phyloP scores from a whole-genome alignment of 441 rosid genomes.

The Croton laevigatus region DNA sequence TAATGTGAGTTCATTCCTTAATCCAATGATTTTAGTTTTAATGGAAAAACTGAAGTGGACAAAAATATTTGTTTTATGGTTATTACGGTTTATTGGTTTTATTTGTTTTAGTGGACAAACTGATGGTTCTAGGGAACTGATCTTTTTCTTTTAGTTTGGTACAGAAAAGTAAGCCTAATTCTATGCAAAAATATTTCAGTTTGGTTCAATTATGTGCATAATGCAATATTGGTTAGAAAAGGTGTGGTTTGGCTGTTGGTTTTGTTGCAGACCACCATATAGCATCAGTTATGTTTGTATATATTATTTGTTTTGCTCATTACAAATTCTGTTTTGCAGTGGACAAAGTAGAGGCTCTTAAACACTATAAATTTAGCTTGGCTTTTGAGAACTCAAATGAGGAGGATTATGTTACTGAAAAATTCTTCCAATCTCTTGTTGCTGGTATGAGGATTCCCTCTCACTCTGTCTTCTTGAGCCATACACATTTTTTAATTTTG shows the following conservation, averaged over 20 bases:
- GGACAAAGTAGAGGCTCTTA: slow-evolving; percentile 79
- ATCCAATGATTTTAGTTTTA: no score
- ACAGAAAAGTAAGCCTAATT: no score
- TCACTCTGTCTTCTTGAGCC: neutral
- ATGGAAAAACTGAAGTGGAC: no score
- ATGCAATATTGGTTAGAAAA: no score
- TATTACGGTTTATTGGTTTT: no score
- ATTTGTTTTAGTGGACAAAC: no score
- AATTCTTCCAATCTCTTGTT: slow-evolving; percentile 87
- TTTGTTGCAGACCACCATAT: neutral
- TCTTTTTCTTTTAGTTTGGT: no score
- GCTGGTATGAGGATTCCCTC: slow-evolving; percentile 53
- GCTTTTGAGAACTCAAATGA: slow-evolving; percentile 97
- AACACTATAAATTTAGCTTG: slow-evolving; percentile 80
- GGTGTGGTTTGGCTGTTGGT: no score
- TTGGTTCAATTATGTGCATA: no score
- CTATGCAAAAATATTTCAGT: no score
- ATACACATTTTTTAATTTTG: neutral
- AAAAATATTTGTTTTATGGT: no score
- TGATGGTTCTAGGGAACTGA: no score
- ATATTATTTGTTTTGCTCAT: slow-evolving; percentile 5
- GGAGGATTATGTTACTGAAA: slow-evolving; percentile 96
- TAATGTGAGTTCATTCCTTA: neutral
- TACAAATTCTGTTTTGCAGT: slow-evolving; percentile 40
- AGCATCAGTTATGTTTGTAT: neutral